A percentile compares a stretch with the other conserved stretches of the same genome.
phyloP scores from a whole-genome alignment of 306 rosid species.

The Malus asiatica region DNA sequence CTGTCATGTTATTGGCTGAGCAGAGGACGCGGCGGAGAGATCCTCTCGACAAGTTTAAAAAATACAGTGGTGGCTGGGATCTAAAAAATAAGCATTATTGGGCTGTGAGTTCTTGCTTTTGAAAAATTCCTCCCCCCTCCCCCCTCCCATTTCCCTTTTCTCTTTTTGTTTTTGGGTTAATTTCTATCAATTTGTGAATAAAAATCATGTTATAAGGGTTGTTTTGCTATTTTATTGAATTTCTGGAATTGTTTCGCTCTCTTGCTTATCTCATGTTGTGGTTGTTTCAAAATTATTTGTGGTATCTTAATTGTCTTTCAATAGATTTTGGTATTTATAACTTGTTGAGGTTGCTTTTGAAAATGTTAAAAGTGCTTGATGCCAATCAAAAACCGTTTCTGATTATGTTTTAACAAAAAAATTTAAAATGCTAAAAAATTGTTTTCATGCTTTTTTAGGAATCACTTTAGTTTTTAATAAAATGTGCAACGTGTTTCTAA shows the following conservation, averaged over 20 bases:
- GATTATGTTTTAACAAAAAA: too few relatives aligned
- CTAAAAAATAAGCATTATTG: conserved; percentile 42
- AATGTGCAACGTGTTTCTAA: neutral
- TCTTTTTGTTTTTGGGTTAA: neutral
- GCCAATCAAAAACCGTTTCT: too few relatives aligned
- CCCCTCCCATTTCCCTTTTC: neutral
- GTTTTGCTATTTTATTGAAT: neutral
- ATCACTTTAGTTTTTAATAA: neutral
- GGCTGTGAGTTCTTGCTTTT: conserved; percentile 36
- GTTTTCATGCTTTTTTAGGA: neutral
- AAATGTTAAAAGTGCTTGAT: too few relatives aligned
- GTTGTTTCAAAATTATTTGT: neutral
- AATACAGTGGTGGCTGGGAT: conserved; percentile 79
- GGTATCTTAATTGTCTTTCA: too few relatives aligned
- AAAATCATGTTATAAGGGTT: neutral
- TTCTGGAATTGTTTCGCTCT: neutral
- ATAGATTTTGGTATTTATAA: too few relatives aligned
- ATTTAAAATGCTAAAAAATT: too few relatives aligned
- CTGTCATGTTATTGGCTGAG: conserved; percentile 46
- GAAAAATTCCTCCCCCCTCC: neutral
- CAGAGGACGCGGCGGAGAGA: conserved; percentile 49
- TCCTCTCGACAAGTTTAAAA: conserved; percentile 31
- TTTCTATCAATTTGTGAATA: neutral
- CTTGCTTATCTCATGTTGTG: neutral
- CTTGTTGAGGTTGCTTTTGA: neutral